Base-by-base conservation (phyloP, 2,329 filamentous ascomycete species). In the Epichloe bromicola region DNA sequence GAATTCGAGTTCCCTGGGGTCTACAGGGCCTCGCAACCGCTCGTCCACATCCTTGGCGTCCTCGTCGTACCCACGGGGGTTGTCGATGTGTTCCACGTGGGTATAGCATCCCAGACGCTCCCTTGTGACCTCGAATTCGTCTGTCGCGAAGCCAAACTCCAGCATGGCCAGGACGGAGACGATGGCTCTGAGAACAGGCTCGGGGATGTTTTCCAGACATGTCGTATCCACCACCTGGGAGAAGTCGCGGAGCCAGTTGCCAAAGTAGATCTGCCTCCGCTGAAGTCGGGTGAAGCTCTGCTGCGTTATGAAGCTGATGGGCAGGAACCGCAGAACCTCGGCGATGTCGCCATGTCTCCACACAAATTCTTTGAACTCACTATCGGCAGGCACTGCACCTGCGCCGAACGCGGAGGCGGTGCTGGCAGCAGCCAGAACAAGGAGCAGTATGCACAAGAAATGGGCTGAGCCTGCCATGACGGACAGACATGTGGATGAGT, bases 71-170 rank as follows among this genome's bases (percentile, higher is more conserved):
- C 83, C 84, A 59, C 84, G 82, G 4, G 86, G 86, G 62, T 89
- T 90, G 61, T 84, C 80, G 57, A 83, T 79, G 60, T 80, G 75
- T 59, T 80, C 74, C 59, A 89, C 86, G 1, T 86, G 85, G 15
- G 85, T 76, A 65, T 90, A 90, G 50, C 85, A 83, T 11, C 86
- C 86, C 20, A 90, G 73, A 30, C 85, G 76, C 53, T 89, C 85
- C 17, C 83, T 76, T 1, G 86, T 89, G 38, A 89, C 86, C 61
- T 89, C 86, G 59, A 88, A 90, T 60, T 89, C 86, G 48, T 76
- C 83, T 1, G 86, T 89, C 8, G 85, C 86, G 67, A 87, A 89
- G 41, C 86, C 64, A 53, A 66, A 65, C 39, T 65, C 61, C 49
- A 64, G 50, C 45, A 64, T 62, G 48, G 58, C 61, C 50, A 64